These are phyloP conservation scores for Udeniomyces megalosporus DNA, from an alignment of 768 basidiomycete genomes.

Conservation along the genomic window DNA sequence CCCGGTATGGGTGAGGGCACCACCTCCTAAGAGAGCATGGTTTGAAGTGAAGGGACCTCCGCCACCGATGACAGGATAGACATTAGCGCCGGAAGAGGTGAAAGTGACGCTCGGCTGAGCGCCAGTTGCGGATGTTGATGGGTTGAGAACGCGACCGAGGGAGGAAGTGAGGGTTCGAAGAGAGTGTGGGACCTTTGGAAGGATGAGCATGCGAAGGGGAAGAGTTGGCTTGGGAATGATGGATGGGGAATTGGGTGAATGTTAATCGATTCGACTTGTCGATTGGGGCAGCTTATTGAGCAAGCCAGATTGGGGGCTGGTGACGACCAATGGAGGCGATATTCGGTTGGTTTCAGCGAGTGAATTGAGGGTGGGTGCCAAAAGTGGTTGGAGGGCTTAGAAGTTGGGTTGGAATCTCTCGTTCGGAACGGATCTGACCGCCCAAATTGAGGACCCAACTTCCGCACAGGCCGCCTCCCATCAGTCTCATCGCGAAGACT, in stretches of 20 bases:
- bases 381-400: too few relatives aligned
- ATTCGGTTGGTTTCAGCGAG: too few relatives aligned
- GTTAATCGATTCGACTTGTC: too few relatives aligned
- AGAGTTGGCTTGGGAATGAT: background rate
- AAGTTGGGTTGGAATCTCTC: too few relatives aligned
- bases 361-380: too few relatives aligned
- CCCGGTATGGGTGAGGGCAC: conserved; percentile 10
- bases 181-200: conserved; percentile 15
- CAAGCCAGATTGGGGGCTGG: too few relatives aligned
- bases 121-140: background rate
- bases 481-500: too few relatives aligned
- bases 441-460: too few relatives aligned
- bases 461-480: too few relatives aligned
- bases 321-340: too few relatives aligned
- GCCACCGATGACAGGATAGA: conserved; percentile 13
- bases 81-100: background rate
- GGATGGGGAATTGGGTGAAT: background rate
- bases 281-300: too few relatives aligned
- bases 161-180: conserved; percentile 14
- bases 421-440: too few relatives aligned
- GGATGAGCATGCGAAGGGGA: conserved; percentile 9
- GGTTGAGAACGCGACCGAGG: conserved; percentile 10
- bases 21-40: conserved; percentile 12
- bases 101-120: conserved; percentile 10
- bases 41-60: conserved; percentile 15